Evolutionary conservation across 495 filamentous ascomycete species (phyloP), one percentile per base, ranked within the genome.

Genomic region (Talaromyces stipitatus): DNA sequence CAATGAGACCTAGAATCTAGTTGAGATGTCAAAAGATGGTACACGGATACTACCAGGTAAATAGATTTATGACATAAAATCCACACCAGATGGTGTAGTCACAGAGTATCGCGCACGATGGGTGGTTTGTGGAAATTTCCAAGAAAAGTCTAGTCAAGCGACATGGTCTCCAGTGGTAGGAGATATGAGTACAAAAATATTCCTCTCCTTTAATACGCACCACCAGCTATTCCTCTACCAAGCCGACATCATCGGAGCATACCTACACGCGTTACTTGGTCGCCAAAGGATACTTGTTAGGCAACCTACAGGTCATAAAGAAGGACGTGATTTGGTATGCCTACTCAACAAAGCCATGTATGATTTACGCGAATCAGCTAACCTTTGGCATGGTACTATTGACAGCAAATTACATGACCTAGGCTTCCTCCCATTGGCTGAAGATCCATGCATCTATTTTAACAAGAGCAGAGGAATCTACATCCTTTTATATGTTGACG

Each of bases 121-220:
- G 54, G 54, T 56, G 3, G 38, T 27, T 2, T 56, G 54, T 28
- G 54, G 54, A 6, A 56, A 56, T 14, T 56, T 43, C 16, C 33
- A 56, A 56, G 12, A 27, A 9, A 56, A 46, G 14, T 46, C 22
- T 4, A 33, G 7, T 27, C 16, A 28, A 3, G 36, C 46, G 4
- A 29, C 27, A 8, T 29, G 41, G n/a, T 41, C 38, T 2, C 54
- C 54, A 3, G 54, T 56, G 2, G 41, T 28, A 46, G 24, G 18
- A 26, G 54, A 56, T 18, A 27, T 46, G 9, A 12, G 18, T 10
- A 27, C 46, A 14, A 36, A 46, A 18, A 46, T 56, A 14, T 41
- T 56, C 54, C 36, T 56, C 3, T 43, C 54, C 9, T 45, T 43
- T 22, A 26, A 36, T 23, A 14, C 26, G 8, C 7, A 3, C 27